These are phyloP conservation scores for Sclerotinia spermophila DNA, from an alignment of 2,329 filamentous ascomycete species.

Conservation along the genomic window DNA sequence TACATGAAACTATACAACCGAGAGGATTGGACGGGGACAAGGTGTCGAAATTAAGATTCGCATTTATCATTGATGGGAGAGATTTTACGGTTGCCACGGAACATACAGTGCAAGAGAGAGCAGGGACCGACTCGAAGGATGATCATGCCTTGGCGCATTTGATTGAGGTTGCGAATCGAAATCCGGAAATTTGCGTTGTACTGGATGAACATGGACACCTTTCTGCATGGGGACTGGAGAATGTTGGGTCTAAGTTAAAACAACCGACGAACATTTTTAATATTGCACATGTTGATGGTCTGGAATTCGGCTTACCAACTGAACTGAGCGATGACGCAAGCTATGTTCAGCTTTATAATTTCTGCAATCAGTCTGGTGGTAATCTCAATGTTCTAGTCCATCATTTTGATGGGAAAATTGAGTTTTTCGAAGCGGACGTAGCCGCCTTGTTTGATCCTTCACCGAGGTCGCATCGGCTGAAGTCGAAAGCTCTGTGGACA, in stretches of 20 bases:
- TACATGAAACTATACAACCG: conserved; percentile 63
- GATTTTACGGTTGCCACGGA: conserved; percentile 78
- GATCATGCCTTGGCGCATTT: conserved; percentile 78
- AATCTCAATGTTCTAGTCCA: conserved; percentile 74
- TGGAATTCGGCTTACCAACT: conserved; percentile 43
- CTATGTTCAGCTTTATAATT: conserved; percentile 69
- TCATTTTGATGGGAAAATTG: conserved; percentile 79
- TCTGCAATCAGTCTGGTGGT: conserved; percentile 62
- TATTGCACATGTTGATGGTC: conserved; percentile 70
- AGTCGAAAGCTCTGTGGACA: conserved; percentile 68
- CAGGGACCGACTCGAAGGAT: conserved; percentile 49
- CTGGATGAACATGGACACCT: conserved; percentile 81
- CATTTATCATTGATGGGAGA: conserved; percentile 77
- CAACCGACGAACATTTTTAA: conserved; percentile 73
- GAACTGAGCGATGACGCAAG: conserved; percentile 25
- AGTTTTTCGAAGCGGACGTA: conserved; percentile 74
- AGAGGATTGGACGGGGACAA: conserved; percentile 23
- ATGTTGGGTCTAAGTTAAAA: conserved; percentile 68
- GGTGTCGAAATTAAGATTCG: conserved; percentile 52
- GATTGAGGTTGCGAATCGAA: conserved; percentile 78
- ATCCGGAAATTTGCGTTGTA: conserved; percentile 81
- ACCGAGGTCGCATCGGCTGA: conserved; percentile 55
- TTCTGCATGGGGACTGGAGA: conserved; percentile 90
- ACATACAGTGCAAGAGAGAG: conserved; percentile 61
- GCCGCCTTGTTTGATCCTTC: conserved; percentile 77